Conservation (phyloP, 2,329 filamentous ascomycete genomes). For the Cordyceps tenuipes region DNA sequence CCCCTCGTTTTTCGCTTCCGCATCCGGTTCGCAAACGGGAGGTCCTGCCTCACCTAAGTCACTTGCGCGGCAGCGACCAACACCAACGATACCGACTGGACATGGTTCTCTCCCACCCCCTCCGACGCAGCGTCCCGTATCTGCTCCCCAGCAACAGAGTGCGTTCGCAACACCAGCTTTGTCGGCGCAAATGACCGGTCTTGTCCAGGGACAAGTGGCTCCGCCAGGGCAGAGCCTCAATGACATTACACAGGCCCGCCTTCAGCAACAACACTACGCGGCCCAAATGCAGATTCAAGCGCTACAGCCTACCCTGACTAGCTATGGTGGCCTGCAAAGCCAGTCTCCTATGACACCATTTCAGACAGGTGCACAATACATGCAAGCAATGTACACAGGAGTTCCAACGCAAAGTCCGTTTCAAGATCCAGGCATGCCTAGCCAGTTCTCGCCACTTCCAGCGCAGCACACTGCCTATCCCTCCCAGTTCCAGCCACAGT, state of each 20-base stretch:
- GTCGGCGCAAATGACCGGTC: slow-evolving; percentile 78
- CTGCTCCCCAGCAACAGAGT: slow-evolving; percentile 74
- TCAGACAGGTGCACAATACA: slow-evolving; percentile 26
- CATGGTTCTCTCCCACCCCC: slow-evolving; percentile 64
- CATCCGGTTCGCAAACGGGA: slow-evolving; percentile 16
- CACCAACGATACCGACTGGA: slow-evolving; percentile 53
- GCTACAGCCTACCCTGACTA: slow-evolving; percentile 31
- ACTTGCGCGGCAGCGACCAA: slow-evolving; percentile 56
- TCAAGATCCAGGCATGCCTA: slow-evolving; percentile 28
- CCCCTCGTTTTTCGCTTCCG: slow-evolving; percentile 47
- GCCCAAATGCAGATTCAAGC: slow-evolving; percentile 35
- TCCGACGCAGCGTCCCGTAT: slow-evolving; percentile 70
- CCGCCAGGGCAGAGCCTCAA: slow-evolving; percentile 68
- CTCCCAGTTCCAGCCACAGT: slow-evolving; percentile 35
- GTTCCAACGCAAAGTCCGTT: slow-evolving; percentile 32
- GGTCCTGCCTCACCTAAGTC: slow-evolving; percentile 22
- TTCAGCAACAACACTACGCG: slow-evolving; percentile 55
- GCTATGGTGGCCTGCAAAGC: slow-evolving; percentile 21
- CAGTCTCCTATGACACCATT: slow-evolving; percentile 29
- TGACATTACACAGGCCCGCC: slow-evolving; percentile 59
- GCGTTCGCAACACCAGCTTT: slow-evolving; percentile 66
- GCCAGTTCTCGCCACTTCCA: slow-evolving; percentile 36
- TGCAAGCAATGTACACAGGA: slow-evolving; percentile 45
- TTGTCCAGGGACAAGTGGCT: slow-evolving; percentile 52
- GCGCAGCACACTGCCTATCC: slow-evolving; percentile 59